Conservation (phyloP, 108 stramenopile species). For the Skeletonema costatum region DNA sequence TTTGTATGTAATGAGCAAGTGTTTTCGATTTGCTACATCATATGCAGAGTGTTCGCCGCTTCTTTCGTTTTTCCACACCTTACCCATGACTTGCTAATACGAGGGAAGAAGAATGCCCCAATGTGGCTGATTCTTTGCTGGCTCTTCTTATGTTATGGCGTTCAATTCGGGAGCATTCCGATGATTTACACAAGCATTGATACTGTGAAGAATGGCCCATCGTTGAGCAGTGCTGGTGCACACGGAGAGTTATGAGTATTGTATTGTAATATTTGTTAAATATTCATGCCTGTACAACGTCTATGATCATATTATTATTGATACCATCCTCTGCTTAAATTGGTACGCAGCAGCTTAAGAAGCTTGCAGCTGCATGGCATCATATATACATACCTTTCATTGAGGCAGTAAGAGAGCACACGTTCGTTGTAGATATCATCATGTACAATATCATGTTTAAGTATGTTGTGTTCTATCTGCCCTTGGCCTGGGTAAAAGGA, state of each 20-base stretch:
- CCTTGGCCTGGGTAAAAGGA: neutral
- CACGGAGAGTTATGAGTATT: constrained; percentile 8
- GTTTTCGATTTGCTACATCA: constrained; percentile 17
- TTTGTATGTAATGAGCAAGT: constrained; percentile 20
- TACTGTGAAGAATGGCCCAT: constrained; percentile 2
- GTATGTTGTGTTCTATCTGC: no score
- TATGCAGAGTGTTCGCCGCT: constrained; percentile 26
- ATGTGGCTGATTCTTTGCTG: constrained; percentile 31
- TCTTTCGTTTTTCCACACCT: constrained; percentile 16
- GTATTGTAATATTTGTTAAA: no score
- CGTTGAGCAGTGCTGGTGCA: neutral
- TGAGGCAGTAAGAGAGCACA: no score
- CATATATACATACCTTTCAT: no score
- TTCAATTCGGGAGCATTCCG: constrained; percentile 20
- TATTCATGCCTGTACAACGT: no score
- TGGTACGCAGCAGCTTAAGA: no score
- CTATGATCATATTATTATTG: no score
- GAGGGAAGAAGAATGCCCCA: constrained; percentile 31
- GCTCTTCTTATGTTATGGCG: constrained; percentile 39
- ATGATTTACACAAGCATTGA: constrained; percentile 26
- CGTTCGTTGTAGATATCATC: no score
- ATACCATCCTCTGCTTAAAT: no score
- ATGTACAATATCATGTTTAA: no score
- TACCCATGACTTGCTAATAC: constrained; percentile 35
- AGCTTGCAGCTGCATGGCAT: no score